A percentile compares a stretch with the other conserved stretches of the same genome.
These are phyloP conservation scores for Dianthus caryophyllus DNA, from an alignment of 148 eudicot genomes.

Conservation along the genomic window DNA sequence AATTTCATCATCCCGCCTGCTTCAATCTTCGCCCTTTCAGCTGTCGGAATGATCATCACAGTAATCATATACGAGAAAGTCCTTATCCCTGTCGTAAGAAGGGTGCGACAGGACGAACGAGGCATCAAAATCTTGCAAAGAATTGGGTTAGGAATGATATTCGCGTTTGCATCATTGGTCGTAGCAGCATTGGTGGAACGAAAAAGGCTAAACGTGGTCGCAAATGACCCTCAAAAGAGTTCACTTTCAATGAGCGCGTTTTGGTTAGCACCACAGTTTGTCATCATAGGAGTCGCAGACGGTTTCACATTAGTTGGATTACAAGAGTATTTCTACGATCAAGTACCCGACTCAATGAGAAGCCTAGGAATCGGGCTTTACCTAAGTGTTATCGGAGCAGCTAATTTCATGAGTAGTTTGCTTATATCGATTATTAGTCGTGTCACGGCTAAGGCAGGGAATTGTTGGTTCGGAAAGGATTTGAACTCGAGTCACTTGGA, in stretches of 20 bases:
- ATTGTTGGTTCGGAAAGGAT: slow-evolving; percentile 59
- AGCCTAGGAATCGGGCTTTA: slow-evolving; percentile 65
- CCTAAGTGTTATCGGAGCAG: slow-evolving; percentile 60
- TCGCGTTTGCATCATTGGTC: slow-evolving; percentile 44
- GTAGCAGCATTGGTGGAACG: slow-evolving; percentile 56
- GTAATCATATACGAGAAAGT: slow-evolving; percentile 48
- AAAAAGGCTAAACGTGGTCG: slow-evolving; percentile 39
- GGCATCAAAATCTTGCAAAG: slow-evolving; percentile 60
- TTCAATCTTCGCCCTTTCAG: slow-evolving; percentile 42
- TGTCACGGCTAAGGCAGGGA: slow-evolving; percentile 40
- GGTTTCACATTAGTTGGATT: slow-evolving; percentile 61
- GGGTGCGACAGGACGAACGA: slow-evolving; percentile 44
- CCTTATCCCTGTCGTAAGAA: slow-evolving; percentile 47
- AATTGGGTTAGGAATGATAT: slow-evolving; percentile 64
- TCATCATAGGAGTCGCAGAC: slow-evolving; percentile 56
- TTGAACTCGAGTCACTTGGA: slow-evolving; percentile 40
- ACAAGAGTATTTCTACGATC: slow-evolving; percentile 74
- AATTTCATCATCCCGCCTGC: slow-evolving; percentile 56
- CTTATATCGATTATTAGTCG: slow-evolving; percentile 47
- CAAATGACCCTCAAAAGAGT: slow-evolving; percentile 23
- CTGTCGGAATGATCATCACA: slow-evolving; percentile 56
- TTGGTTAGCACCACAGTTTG: slow-evolving; percentile 63
- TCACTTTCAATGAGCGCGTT: slow-evolving; percentile 52
- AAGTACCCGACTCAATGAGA: slow-evolving; percentile 78
- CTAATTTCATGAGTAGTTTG: slow-evolving; percentile 54